Base-by-base conservation (phyloP, 306 rosid species). In the Acacia confusa region DNA sequence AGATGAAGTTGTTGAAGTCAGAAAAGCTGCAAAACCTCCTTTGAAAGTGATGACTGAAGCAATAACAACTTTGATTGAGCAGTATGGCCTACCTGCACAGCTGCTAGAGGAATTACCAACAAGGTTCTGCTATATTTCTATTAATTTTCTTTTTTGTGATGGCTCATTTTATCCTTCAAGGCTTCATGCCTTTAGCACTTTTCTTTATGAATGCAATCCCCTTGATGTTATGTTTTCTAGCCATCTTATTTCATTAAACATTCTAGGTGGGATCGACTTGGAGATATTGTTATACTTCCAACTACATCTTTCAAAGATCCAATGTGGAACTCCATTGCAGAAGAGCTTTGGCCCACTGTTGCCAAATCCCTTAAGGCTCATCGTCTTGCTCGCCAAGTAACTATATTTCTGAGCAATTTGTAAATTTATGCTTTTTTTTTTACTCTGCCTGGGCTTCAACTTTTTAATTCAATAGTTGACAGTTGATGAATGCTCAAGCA, bases 361-460 rank as follows among this genome's bases (percentile, higher is more conserved):
- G 91, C 96, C 67, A 89, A 88, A 82, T 89, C 93, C 60, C 94
- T 95, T 44, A 92, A 91, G 89, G 81, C 93, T 47, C 73, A 43
- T 57, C 91, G 94, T 53, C 97, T 93, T 82, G 97, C 97, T 70
- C 96, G 91, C 82, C 99, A 92, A 71, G 98, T 92, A 84, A 88
- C 88, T 83, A 69, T 47, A 30, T 80, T 16, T 74, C 81, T 69
- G 45, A 80, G n/a, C 25, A 72, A 63, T 48, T 52, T 64, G 45
- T 43, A 50, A 34, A 61, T 75, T 48, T 76, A 58, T 67, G 24
- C 68, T 41, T 27, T 77, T 27, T 77, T 27, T 38, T 75, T 63
- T 73, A 36, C 58, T 75, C 60, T 76, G 28, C 70, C 70, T 53
- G 38, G 41, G 47, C 52, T 76, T 70, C 65, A 70, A 80, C 75